These are phyloP conservation scores for Lobosporangium transversale DNA, from an alignment of 192 early-diverging fungal species.

Conservation along the genomic window DNA sequence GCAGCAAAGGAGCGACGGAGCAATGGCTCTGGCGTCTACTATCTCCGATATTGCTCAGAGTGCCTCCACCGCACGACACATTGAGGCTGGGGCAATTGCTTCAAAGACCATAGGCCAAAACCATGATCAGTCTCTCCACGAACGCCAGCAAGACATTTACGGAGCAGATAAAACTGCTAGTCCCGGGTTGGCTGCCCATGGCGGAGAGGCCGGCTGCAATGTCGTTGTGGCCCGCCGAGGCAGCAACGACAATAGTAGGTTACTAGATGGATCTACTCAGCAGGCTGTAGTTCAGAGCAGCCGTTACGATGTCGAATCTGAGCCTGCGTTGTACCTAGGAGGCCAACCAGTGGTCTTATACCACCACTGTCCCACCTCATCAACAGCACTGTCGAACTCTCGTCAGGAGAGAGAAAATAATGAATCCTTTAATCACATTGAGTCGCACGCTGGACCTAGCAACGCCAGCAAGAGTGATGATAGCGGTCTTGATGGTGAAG, in stretches of 20 bases:
- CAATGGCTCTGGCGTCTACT: too few relatives aligned
- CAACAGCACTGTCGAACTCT: slow-evolving; percentile 24
- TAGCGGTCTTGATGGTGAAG: too few relatives aligned
- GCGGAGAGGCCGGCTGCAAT: slow-evolving; percentile 6
- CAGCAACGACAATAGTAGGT: slow-evolving; percentile 11
- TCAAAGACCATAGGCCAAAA: neutral
- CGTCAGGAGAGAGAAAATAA: slow-evolving; percentile 19
- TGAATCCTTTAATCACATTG: too few relatives aligned
- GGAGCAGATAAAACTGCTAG: neutral
- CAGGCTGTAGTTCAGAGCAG: slow-evolving; percentile 54
- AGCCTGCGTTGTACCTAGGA: slow-evolving; percentile 47
- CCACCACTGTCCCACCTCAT: slow-evolving; percentile 62
- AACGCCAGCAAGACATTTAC: neutral
- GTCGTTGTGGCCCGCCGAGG: slow-evolving; percentile 17
- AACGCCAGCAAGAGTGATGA: too few relatives aligned
- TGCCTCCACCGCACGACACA: neutral
- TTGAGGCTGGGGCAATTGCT: neutral
- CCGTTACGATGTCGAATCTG: slow-evolving; percentile 49
- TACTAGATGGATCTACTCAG: slow-evolving; percentile 16
- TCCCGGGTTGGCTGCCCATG: slow-evolving; percentile 2
- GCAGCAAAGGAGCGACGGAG: too few relatives aligned
- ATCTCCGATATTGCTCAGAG: too few relatives aligned
- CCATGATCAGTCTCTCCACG: slow-evolving; percentile 10
- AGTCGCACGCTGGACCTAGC: too few relatives aligned
- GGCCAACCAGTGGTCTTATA: slow-evolving; percentile 56